Conservation (phyloP, 108 stramenopile species). For the Skeletonema menzelii region DNA sequence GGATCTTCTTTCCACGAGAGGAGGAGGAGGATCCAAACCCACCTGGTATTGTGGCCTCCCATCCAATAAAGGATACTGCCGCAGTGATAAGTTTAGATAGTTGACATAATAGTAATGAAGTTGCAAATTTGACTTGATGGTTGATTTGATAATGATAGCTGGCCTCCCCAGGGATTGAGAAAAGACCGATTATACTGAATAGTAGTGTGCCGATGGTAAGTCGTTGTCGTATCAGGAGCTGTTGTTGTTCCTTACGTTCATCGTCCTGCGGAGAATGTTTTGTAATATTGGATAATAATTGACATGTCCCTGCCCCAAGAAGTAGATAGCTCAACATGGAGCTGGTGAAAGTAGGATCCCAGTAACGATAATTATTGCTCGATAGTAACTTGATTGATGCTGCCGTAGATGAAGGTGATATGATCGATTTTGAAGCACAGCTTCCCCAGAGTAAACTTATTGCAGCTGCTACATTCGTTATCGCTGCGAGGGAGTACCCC, state of each 20-base stretch:
- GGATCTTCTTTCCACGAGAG: conserved; percentile 9
- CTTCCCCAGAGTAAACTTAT: neutral
- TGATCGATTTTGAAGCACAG: neutral
- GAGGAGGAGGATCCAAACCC: conserved; percentile 21
- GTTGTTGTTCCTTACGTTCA: neutral
- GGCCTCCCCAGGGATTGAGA: conserved; percentile 32
- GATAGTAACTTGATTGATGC: neutral
- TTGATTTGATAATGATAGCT: conserved; percentile 15
- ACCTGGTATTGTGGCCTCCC: conserved; percentile 25
- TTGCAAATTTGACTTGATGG: neutral
- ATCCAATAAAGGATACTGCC: conserved; percentile 25
- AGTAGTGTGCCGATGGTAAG: conserved; percentile 28
- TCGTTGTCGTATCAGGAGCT: neutral
- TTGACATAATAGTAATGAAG: neutral
- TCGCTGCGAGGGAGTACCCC: conserved; percentile 2
- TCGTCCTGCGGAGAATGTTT: conserved; percentile 8
- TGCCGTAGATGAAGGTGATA: neutral
- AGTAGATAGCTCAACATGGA: conserved; percentile 27
- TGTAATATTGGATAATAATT: conserved; percentile 25
- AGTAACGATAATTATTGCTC: neutral
- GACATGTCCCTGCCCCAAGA: conserved; percentile 22
- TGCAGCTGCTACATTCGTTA: neutral
- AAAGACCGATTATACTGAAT: conserved; percentile 27
- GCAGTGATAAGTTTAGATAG: conserved; percentile 25
- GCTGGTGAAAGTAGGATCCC: conserved; percentile 25